Conservation (phyloP, 164 flowering plant species). For the Cinnamomum chago region DNA sequence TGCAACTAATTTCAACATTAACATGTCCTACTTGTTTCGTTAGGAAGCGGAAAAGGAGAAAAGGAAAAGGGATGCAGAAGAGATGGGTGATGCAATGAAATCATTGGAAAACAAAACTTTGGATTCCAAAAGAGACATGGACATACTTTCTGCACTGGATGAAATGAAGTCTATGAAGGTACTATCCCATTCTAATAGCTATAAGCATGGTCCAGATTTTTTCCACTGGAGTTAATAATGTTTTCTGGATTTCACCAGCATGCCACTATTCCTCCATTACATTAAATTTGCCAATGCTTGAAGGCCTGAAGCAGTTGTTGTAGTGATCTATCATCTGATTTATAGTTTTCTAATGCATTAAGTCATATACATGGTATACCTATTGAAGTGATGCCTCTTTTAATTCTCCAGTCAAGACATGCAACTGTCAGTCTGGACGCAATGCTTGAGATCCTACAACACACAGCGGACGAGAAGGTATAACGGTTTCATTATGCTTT, state of each 20-base stretch:
- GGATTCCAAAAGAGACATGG: constrained; percentile 95
- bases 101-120: constrained; percentile 83
- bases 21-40: constrained; percentile 11
- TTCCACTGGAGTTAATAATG: neutral
- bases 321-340: neutral
- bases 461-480: constrained; percentile 64
- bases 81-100: constrained; percentile 98
- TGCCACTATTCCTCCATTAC: neutral
- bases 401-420: constrained; percentile 72
- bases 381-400: constrained; percentile 1
- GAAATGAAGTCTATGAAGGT: constrained; percentile 98
- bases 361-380: neutral
- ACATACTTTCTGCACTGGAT: constrained; percentile 85
- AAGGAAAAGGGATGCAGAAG: constrained; percentile 69
- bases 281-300: neutral
- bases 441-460: constrained; percentile 83
- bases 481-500: neutral
- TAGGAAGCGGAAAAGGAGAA: constrained; percentile 59
- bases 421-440: constrained; percentile 83
- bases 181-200: neutral
- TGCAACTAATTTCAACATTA: constrained; percentile 1
- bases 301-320: neutral
- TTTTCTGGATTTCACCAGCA: neutral
- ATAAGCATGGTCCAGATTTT: neutral
- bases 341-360: neutral